Evolutionary conservation across 352 stramenopile genomes (phyloP).

Genomic region (Pythium myriotylum): DNA sequence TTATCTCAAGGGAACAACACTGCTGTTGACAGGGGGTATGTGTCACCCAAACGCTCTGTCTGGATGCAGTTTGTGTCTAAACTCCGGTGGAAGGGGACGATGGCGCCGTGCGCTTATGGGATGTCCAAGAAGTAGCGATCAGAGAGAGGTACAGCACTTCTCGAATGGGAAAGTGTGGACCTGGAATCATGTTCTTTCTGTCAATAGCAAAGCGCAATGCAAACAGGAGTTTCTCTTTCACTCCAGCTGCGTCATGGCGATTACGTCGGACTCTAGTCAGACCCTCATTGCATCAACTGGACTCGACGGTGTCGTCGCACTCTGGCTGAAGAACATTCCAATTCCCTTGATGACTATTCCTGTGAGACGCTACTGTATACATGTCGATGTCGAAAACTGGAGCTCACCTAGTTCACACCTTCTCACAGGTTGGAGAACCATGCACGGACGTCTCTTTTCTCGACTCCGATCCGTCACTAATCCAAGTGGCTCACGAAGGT

Average conservation of each 20-base stretch:
- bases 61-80: too few relatives aligned
- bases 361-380: constrained; percentile 3
- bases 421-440: constrained; percentile 7
- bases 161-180: background rate
- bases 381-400: too few relatives aligned
- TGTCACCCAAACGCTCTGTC: too few relatives aligned
- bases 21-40: constrained; percentile 20
- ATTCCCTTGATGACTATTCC: constrained; percentile 21
- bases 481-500: constrained; percentile 27
- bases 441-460: constrained; percentile 13
- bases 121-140: constrained; percentile 12
- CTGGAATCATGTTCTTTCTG: too few relatives aligned
- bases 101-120: constrained; percentile 16
- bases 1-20: background rate
- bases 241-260: constrained; percentile 36
- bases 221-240: constrained; percentile 16
- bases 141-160: background rate
- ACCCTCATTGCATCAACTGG: constrained; percentile 35
- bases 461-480: constrained; percentile 10
- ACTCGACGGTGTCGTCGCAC: constrained; percentile 41
- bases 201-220: constrained; percentile 7
- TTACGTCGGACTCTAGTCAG: constrained; percentile 63
- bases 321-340: constrained; percentile 24
- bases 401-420: too few relatives aligned
- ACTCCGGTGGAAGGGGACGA: constrained; percentile 11